phyloP scores from a whole-genome alignment of 495 filamentous ascomycete species.

The Zalerion maritima region DNA sequence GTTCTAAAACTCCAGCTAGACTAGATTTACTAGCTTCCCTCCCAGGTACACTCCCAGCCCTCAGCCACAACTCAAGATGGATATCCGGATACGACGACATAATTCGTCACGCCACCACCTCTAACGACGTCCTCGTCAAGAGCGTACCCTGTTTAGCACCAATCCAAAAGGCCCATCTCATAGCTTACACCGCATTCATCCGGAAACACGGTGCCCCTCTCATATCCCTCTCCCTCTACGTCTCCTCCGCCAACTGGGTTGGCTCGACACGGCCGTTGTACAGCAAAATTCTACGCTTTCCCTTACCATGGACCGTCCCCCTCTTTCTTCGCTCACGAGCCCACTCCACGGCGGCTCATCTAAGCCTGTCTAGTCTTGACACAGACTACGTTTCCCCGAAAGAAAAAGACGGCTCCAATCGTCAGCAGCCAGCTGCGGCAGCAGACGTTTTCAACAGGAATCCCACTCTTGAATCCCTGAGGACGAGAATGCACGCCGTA shows the following conservation, averaged over 20 bases:
- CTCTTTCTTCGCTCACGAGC: slow-evolving; percentile 51
- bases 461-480: slow-evolving; percentile 13
- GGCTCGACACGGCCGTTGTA: slow-evolving; percentile 59
- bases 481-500: slow-evolving; percentile 14
- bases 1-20: background rate
- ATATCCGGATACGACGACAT: slow-evolving; percentile 62
- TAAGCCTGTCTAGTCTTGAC: slow-evolving; percentile 55
- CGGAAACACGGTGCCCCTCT: slow-evolving; percentile 49
- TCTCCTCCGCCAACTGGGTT: slow-evolving; percentile 74
- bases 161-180: slow-evolving; percentile 55
- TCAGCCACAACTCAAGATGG: slow-evolving; percentile 49
- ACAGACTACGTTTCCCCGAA: slow-evolving; percentile 34
- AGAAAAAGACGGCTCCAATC: slow-evolving; percentile 14
- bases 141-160: slow-evolving; percentile 46
- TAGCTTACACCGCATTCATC: slow-evolving; percentile 56
- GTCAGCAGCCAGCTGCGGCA: slow-evolving; percentile 2
- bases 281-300: slow-evolving; percentile 61
- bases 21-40: too few relatives aligned
- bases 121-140: slow-evolving; percentile 41
- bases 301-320: slow-evolving; percentile 67
- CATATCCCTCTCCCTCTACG: slow-evolving; percentile 70
- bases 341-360: slow-evolving; percentile 51
- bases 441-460: slow-evolving; percentile 2
- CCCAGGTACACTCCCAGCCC: slow-evolving; percentile 59
- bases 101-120: slow-evolving; percentile 38